Evolutionary conservation across 768 basidiomycete species (phyloP), one percentile per base, ranked within the genome.

Genomic region (Mycena vulgaris): DNA sequence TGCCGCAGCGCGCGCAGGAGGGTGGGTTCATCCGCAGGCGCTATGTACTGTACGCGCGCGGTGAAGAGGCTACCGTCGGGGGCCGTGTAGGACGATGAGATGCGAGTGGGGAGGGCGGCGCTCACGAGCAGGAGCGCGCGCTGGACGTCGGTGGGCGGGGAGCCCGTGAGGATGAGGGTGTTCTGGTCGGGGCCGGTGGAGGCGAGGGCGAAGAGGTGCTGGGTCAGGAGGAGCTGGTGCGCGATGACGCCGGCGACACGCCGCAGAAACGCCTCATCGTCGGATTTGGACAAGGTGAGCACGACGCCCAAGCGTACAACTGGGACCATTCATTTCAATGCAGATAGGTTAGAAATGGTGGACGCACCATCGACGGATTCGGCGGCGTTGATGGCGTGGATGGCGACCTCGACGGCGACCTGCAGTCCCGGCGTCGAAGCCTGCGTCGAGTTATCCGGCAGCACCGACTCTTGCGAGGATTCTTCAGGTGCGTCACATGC

Each of bases 21-120:
- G n/a, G n/a, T n/a, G n/a, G n/a, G n/a, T n/a, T n/a, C n/a, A n/a
- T n/a, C n/a, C n/a, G n/a, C n/a, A n/a, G n/a, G n/a, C n/a, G n/a
- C n/a, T 47, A 93, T 79, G 69, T 89, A 88, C 9, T 85, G 82
- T n/a, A 92, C 85, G 39, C 83, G 78, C 8, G 87, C 89, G 6
- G 87, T 74, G 83, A 84, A 85, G 62, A 71, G 53, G 47, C 40
- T 63, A 17, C 71, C 81, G 37, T 81, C 80, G 35, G n/a, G n/a
- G n/a, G n/a, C n/a, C n/a, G 80, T 83, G 6, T 75, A 75, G 17
- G 84, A 81, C 33, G 81, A 73, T 37, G 81, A 76, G 31, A 93
- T 79, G 16, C 92, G 86, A 4, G 89, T 90, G n/a, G 92, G 81
- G 75, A 95, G 92, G 77, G 94, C 94, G 39, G 92, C 86, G 60